A percentile compares a stretch with the other conserved stretches of the same genome.
Evolutionary conservation across 106 monocot genomes (phyloP).

Genomic region (Acanthochlamys bracteata): DNA sequence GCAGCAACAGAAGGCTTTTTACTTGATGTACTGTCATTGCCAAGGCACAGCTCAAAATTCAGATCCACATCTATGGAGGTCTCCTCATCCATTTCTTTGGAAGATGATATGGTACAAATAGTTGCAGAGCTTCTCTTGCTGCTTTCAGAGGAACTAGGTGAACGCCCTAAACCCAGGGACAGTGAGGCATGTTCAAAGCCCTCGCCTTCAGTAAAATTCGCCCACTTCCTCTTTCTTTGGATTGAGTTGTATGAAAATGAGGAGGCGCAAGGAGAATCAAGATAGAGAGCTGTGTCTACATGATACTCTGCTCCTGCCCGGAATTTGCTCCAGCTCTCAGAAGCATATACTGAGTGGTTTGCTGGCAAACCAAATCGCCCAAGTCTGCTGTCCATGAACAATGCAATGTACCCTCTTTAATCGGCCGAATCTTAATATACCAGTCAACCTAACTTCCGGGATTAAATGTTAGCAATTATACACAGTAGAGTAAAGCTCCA

Average conservation of each 20-base stretch:
- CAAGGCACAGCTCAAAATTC: slow-evolving; percentile 33
- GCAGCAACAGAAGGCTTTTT: slow-evolving; percentile 8
- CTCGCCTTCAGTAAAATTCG: slow-evolving; percentile 9
- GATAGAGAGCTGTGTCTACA: slow-evolving; percentile 15
- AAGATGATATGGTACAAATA: slow-evolving; percentile 32
- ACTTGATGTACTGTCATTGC: slow-evolving; percentile 16
- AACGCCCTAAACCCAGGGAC: slow-evolving; percentile 25
- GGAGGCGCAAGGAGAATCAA: slow-evolving; percentile 22
- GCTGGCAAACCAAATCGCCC: slow-evolving; percentile 1
- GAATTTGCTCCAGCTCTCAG: background rate
- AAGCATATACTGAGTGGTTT: background rate
- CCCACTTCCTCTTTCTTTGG: slow-evolving; percentile 32
- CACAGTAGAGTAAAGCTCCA: background rate
- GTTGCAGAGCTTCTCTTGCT: slow-evolving; percentile 32
- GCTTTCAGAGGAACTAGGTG: slow-evolving; percentile 35
- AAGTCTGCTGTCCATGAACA: slow-evolving; percentile 17
- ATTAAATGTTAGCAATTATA: background rate
- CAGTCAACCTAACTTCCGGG: slow-evolving; percentile 20
- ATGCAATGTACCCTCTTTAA: slow-evolving; percentile 2
- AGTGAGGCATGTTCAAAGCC: slow-evolving; percentile 10
- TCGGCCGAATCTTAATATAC: slow-evolving; percentile 9
- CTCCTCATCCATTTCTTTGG: slow-evolving; percentile 30
- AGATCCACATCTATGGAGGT: slow-evolving; percentile 32
- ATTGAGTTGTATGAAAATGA: slow-evolving; percentile 1
- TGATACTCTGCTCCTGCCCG: slow-evolving; percentile 14